Conservation (phyloP, 768 basidiomycete species). For the Psilocybe cubensis region DNA sequence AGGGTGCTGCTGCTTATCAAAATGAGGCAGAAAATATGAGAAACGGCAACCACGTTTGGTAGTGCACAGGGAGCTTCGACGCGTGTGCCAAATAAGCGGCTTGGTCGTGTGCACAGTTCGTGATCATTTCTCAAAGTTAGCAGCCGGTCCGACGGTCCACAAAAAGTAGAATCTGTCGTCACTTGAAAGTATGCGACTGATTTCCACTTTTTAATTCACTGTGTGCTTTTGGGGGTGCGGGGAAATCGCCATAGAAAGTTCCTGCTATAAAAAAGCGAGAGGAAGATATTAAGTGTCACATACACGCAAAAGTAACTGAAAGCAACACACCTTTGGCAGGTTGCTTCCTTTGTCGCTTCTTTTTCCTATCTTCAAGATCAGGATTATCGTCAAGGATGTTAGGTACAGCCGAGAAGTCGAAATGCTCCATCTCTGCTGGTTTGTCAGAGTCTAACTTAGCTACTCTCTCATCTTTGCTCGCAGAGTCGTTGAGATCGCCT, state of each 20-base stretch:
- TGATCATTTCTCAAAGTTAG: background rate
- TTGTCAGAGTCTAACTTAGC: constrained; percentile 23
- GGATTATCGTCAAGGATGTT: constrained; percentile 72
- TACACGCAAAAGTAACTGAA: background rate
- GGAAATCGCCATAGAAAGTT: constrained; percentile 58
- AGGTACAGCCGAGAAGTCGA: constrained; percentile 70
- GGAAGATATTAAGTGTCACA: constrained; percentile 1
- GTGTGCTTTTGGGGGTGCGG: constrained; percentile 64
- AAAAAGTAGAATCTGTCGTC: constrained; percentile 12
- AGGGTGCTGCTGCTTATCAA: background rate
- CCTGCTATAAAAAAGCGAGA: constrained; percentile 35
- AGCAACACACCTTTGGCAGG: constrained; percentile 31
- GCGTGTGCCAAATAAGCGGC: background rate
- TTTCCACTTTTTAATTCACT: constrained; percentile 73
- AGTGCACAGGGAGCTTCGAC: background rate
- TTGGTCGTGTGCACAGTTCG: background rate
- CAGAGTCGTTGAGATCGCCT: background rate
- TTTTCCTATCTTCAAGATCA: constrained; percentile 44
- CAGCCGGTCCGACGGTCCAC: background rate
- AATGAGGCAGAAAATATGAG: background rate
- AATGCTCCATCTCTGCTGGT: constrained; percentile 46
- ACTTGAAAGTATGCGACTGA: constrained; percentile 71
- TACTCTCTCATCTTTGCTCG: constrained; percentile 18
- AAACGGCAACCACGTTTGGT: background rate
- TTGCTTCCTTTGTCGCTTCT: constrained; percentile 49